Conservation (phyloP, 2,329 filamentous ascomycete species). For the Pseudopyricularia cyperi region DNA sequence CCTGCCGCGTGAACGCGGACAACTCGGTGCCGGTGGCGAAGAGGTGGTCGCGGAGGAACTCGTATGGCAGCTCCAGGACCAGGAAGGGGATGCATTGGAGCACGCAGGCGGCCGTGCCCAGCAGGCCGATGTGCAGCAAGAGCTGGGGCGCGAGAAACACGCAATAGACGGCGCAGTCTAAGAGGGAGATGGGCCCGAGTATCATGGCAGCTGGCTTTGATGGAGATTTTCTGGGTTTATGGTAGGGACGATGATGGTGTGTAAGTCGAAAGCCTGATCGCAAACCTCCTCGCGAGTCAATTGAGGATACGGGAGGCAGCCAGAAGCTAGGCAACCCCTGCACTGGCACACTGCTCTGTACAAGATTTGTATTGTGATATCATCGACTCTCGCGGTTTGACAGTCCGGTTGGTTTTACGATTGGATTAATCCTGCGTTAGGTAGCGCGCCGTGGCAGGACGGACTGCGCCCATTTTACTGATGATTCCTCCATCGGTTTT, state of each 20-base stretch:
- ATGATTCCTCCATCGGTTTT: too few species aligned
- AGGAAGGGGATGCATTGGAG: slow-evolving; percentile 57
- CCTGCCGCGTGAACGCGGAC: slow-evolving; percentile 52
- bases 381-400: not conserved
- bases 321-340: not conserved
- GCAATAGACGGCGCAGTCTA: slow-evolving; percentile 65
- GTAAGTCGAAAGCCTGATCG: too few species aligned
- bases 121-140: slow-evolving; percentile 51
- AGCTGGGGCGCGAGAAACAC: slow-evolving; percentile 60
- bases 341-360: not conserved
- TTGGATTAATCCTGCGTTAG: not conserved
- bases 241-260: too few species aligned
- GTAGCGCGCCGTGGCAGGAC: too few species aligned
- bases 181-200: slow-evolving; percentile 57
- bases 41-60: slow-evolving; percentile 45
- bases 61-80: slow-evolving; percentile 40
- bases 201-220: slow-evolving; percentile 42
- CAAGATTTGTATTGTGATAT: not conserved
- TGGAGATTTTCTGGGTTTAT: not conserved
- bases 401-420: not conserved
- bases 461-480: too few species aligned
- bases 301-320: not conserved
- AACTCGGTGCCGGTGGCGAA: slow-evolving; percentile 27
- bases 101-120: slow-evolving; percentile 42
- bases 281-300: too few species aligned